Conservation (phyloP, 495 filamentous ascomycete genomes). For the Penicillium samsonianum region DNA sequence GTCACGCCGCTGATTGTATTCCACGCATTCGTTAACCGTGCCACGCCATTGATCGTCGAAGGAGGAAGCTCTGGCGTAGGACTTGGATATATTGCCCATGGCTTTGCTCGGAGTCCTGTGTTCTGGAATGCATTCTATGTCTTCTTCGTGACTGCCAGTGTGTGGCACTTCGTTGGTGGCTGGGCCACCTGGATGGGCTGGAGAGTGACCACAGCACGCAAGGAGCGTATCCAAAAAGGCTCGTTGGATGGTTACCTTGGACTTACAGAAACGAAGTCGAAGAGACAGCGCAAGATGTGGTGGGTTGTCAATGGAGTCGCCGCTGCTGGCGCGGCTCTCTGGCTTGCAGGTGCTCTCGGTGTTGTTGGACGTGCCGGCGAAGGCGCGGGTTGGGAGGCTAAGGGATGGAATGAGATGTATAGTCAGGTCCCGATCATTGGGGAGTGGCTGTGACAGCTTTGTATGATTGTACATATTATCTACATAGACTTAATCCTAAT, state of each 20-base stretch:
- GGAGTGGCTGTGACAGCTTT: slow-evolving; percentile 42
- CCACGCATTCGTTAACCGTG: slow-evolving; percentile 72
- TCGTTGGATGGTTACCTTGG: slow-evolving; percentile 42
- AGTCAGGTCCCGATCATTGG: slow-evolving; percentile 54
- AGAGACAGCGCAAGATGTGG: slow-evolving; percentile 60
- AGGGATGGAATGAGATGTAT: slow-evolving; percentile 73
- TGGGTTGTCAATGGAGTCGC: slow-evolving; percentile 66
- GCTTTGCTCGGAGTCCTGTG: slow-evolving; percentile 67
- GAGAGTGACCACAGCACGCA: slow-evolving; percentile 45
- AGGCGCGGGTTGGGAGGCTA: slow-evolving; percentile 75
- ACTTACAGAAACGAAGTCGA: slow-evolving; percentile 40
- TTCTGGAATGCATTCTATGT: slow-evolving; percentile 68
- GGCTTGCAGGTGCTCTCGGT: slow-evolving; percentile 79
- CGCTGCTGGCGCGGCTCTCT: slow-evolving; percentile 59
- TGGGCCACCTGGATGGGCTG: slow-evolving; percentile 71
- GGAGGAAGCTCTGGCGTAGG: slow-evolving; percentile 82
- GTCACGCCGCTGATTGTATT: slow-evolving; percentile 62
- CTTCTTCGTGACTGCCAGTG: slow-evolving; percentile 65
- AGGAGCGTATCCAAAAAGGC: slow-evolving; percentile 34
- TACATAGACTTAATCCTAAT: slow-evolving; percentile 14
- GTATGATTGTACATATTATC: slow-evolving; percentile 14
- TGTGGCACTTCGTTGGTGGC: slow-evolving; percentile 82
- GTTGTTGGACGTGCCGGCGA: slow-evolving; percentile 73
- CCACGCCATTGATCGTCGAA: slow-evolving; percentile 69
- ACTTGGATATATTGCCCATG: slow-evolving; percentile 81